Evolutionary conservation across 495 filamentous ascomycete genomes (phyloP), one percentile per base, ranked within the genome.

Genomic region (Xylaria cubensis): DNA sequence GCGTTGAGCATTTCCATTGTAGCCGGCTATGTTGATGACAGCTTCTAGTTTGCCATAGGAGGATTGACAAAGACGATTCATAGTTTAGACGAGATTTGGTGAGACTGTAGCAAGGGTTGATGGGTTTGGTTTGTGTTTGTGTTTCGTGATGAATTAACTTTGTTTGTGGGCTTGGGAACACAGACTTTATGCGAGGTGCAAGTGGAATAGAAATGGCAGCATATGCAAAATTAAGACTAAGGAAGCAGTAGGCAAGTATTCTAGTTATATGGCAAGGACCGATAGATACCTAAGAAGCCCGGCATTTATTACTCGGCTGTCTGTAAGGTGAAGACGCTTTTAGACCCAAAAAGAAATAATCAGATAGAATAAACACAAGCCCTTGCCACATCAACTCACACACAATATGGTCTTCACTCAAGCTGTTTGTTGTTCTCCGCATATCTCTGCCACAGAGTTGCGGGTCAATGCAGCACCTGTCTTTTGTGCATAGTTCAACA

Each of bases 1-100:
- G 41, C 62, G 69, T 26, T 64, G 32, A 8, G 34, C 8, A 34
- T 70, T 39, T 8, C 64, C 74, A n/a, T 66, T 15, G n/a, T 36
- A 59, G 19, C 70, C 61, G 13, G 66, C 46, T 12, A 74, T 36
- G 62, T 71, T 72, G 29, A 76, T 74, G 46, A 76, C 74, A 7
- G 69, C 74, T 63, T 76, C 74, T 4, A 76, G 66, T 13, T 34
- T 72, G 12, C 74, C 74, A 39, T 70, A 74, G 26, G 72, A 76
- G 58, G 74, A 69, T 46, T 73, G 74, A 29, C 74, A 75, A 13
- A 75, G 26, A 5, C 74, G 74, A 67, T 75, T 75, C 74, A 75
- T 75, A n/a, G 26, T 71, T 51, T 19, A 4, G 19, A 7, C 3
- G 51, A 55, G 21, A 15, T 1, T 56, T 56, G 26, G 13, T 26